Conservation (phyloP, 352 stramenopile genomes). For the Phytophthora podocarpi region DNA sequence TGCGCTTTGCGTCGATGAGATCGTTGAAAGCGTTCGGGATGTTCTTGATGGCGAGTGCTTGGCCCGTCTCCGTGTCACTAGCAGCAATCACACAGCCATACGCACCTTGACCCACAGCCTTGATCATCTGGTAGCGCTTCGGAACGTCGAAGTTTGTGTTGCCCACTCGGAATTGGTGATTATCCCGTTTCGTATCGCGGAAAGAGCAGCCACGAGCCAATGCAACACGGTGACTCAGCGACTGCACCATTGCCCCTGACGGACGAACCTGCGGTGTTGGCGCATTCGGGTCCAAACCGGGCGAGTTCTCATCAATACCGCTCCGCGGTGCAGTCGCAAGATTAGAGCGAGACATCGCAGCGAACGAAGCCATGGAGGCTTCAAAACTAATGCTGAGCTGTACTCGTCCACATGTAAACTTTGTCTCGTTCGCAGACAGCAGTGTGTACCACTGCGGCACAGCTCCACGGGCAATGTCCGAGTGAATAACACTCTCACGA, state of each 20-base stretch:
- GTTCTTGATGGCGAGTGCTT: constrained; percentile 96
- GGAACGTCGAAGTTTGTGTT: constrained; percentile 89
- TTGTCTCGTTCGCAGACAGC: constrained; percentile 81
- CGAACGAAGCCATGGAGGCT: constrained; percentile 42
- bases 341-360: constrained; percentile 37
- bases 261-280: constrained; percentile 60
- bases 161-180: constrained; percentile 87
- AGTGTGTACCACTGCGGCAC: constrained; percentile 89
- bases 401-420: constrained; percentile 84
- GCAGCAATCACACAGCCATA: constrained; percentile 93
- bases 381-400: constrained; percentile 90
- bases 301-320: constrained; percentile 41
- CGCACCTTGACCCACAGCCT: constrained; percentile 89
- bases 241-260: constrained; percentile 42
- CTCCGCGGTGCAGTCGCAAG: constrained; percentile 22
- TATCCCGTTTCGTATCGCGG: constrained; percentile 83
- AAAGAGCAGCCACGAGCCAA: constrained; percentile 84
- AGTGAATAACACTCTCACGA: constrained; percentile 83
- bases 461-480: constrained; percentile 80
- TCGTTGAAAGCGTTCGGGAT: constrained; percentile 94
- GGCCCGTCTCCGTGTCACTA: constrained; percentile 85
- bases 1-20: constrained; percentile 88
- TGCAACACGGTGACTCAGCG: constrained; percentile 60
- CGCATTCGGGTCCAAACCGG: constrained; percentile 53
- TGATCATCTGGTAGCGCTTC: constrained; percentile 90